phyloP scores from a whole-genome alignment of 2,329 filamentous ascomycete genomes.

The Tolypocladium nubicola region DNA sequence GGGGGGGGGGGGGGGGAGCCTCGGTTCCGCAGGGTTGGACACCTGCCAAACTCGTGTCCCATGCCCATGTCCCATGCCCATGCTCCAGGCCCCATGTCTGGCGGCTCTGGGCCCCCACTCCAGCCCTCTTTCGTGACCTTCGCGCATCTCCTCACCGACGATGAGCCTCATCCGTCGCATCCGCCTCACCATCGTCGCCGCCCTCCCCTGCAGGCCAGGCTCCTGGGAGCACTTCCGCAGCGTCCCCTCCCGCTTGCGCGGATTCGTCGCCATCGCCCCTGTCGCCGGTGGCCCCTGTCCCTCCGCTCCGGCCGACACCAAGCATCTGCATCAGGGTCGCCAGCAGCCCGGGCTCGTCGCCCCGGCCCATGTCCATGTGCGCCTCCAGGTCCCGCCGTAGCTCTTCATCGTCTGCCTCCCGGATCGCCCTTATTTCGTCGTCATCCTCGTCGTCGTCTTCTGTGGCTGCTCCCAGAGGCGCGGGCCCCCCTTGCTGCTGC shows the following conservation, averaged over 20 bases:
- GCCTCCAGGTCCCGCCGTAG: conserved; percentile 19
- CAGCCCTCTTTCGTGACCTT: background rate
- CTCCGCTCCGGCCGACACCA: conserved; percentile 6
- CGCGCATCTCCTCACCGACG: background rate
- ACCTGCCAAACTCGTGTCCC: background rate
- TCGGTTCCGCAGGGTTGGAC: background rate
- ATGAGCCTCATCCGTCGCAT: background rate
- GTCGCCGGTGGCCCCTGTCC: background rate
- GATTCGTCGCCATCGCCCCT: conserved; percentile 6
- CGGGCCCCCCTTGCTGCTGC: conserved; percentile 9
- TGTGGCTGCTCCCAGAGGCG: background rate
- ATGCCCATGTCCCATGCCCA: no score
- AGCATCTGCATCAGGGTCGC: conserved; percentile 14
- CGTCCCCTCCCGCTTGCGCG: conserved; percentile 2
- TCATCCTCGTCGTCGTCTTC: conserved; percentile 14
- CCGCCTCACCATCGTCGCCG: conserved; percentile 1
- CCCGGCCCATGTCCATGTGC: conserved; percentile 13
- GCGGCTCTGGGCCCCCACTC: background rate
- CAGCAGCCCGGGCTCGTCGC: conserved; percentile 16
- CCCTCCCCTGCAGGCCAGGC: conserved; percentile 22
- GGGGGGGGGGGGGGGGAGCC: no score
- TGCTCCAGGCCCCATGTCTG: background rate
- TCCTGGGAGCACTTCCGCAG: conserved; percentile 15
- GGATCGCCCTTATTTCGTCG: conserved; percentile 13
- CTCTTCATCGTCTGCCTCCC: conserved; percentile 18